Base-by-base conservation (phyloP, 495 filamentous ascomycete genomes). In the Wilcoxina mikolae region DNA sequence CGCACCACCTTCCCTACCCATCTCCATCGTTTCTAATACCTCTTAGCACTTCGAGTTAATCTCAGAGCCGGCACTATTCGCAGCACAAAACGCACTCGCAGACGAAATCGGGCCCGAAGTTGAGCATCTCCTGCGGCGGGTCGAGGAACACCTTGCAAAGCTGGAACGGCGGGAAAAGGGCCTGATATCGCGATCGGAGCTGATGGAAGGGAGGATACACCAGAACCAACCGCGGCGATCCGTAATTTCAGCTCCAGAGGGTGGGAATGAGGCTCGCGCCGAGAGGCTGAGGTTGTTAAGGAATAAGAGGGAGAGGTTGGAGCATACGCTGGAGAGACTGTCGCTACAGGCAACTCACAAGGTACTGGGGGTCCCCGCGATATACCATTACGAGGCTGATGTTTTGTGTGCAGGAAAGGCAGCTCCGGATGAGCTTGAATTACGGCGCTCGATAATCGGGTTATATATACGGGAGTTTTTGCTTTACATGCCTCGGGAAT, bases 81-180 rank as follows among this genome's bases (percentile, higher is more conserved):
- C 78, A 59, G 84, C 84, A 0, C 85, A 90, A 70, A 70, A 75
- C 47, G 69, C 76, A 24, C 75, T 90, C 22, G 74, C 80, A 24
- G 78, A 80, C 56, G 82, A 86, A 65, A 83, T 90, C 51, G 77
- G 75, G 12, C 85, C 84, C 12, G 85, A 85, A 68, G 80, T 90
- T 57, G 70, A 74, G 20, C 74, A 73, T 33, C 74, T 90, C 3
- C 76, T 90, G 17, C 65, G 70, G 10, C 74, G 83, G 28, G 77
- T 81, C 15, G 75, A 79, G 29, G 74, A 74, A 61, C 76, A 88
- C 54, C 74, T 88, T n/a, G 78, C 82, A 55, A 80, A 80, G 58
- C 73, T 88, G 35, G 82, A 82, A 39, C 76, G 85, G 9, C 75
- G 82, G 41, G 81, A 85, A 63, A 71, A 85, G 51, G 70, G 70